Conservation (phyloP, 305 asterid genomes). For the Salvia sclarea region DNA sequence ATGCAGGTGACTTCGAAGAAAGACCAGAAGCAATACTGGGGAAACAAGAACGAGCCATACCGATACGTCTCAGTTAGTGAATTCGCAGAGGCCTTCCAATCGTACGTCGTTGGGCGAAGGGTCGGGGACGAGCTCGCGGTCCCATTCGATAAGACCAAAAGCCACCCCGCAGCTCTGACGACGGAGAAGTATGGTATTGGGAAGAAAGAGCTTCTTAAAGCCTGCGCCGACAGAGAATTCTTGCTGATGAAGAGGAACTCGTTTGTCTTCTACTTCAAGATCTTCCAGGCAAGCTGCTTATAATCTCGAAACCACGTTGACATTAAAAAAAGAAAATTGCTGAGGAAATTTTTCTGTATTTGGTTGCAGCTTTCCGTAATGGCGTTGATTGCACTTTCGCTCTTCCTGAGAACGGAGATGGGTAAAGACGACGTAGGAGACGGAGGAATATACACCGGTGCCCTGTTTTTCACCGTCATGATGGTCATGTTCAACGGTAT, state of each 20-base stretch:
- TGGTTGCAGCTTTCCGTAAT: conserved; percentile 45
- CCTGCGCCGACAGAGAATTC: conserved; percentile 56
- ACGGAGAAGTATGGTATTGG: conserved; percentile 58
- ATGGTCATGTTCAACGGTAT: conserved; percentile 63
- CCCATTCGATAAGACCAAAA: conserved; percentile 58
- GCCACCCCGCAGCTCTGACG: conserved; percentile 77
- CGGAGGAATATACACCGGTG: conserved; percentile 57
- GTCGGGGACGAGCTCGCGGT: conserved; percentile 54
- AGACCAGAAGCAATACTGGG: conserved; percentile 85
- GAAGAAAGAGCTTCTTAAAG: conserved; percentile 59
- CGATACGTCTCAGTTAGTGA: conserved; percentile 52
- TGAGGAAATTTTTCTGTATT: background rate
- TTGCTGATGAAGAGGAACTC: conserved; percentile 74
- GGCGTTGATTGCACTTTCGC: conserved; percentile 46
- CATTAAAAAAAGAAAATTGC: background rate
- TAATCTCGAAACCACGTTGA: background rate
- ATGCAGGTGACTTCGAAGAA: conserved; percentile 81
- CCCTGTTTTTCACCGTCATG: conserved; percentile 52
- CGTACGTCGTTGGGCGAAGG: conserved; percentile 49
- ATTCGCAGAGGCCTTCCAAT: conserved; percentile 67
- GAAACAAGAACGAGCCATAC: conserved; percentile 57
- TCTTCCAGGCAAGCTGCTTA: conserved; percentile 44
- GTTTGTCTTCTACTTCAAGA: conserved; percentile 58
- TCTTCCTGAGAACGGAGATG: conserved; percentile 57
- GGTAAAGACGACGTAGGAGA: conserved; percentile 30